Evolutionary conservation across 2,329 filamentous ascomycete genomes (phyloP).

Genomic region (Clarireedia paspali): DNA sequence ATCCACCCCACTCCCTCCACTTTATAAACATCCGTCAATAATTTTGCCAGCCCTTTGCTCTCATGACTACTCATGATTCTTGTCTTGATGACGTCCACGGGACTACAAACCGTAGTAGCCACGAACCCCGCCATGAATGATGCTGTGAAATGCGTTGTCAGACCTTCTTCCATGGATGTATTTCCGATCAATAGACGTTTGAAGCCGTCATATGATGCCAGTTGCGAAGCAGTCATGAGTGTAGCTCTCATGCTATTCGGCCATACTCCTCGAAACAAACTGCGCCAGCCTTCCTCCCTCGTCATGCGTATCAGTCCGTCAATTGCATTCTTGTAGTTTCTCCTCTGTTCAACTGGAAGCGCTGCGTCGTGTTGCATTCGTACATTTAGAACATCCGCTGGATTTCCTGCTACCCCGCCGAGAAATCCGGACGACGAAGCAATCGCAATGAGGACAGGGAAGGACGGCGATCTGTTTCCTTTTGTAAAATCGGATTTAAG

Average conservation of each 20-base stretch:
- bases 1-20: constrained; percentile 72
- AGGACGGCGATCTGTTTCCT: constrained; percentile 48
- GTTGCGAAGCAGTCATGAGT: constrained; percentile 80
- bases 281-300: constrained; percentile 68
- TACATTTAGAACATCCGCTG: constrained; percentile 93
- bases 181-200: constrained; percentile 61
- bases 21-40: constrained; percentile 60
- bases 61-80: constrained; percentile 68
- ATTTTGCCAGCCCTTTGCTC: constrained; percentile 44
- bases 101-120: constrained; percentile 76
- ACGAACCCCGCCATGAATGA: constrained; percentile 74
- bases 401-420: constrained; percentile 86
- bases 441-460: constrained; percentile 73
- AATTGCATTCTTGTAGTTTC: constrained; percentile 84
- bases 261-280: constrained; percentile 78
- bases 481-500: constrained; percentile 65
- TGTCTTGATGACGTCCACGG: constrained; percentile 86
- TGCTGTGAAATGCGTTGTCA: constrained; percentile 72
- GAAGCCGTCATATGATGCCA: constrained; percentile 79
- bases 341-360: constrained; percentile 61
- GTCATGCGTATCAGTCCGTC: constrained; percentile 83
- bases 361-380: constrained; percentile 94
- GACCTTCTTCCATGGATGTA: constrained; percentile 58
- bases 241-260: constrained; percentile 74
- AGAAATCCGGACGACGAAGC: constrained; percentile 78